phyloP scores from a whole-genome alignment of 2,329 filamentous ascomycete species.

The Penicillium sp. region DNA sequence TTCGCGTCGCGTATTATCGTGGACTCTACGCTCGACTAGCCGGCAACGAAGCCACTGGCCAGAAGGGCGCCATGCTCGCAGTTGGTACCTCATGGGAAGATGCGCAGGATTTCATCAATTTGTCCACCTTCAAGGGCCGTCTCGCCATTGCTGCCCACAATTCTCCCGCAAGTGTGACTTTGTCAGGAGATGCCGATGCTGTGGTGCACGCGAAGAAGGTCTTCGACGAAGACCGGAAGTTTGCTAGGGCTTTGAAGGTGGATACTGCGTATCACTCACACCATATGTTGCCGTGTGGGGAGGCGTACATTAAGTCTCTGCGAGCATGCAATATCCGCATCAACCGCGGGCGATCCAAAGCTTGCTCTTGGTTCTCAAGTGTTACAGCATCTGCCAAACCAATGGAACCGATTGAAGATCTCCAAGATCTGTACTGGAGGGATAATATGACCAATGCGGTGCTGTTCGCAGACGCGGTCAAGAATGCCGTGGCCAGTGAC shows the following conservation, averaged over 20 bases:
- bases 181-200: slow-evolving; percentile 35
- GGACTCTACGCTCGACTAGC: slow-evolving; percentile 5
- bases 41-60: background rate
- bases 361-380: no score
- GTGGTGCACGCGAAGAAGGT: slow-evolving; percentile 22
- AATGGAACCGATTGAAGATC: background rate
- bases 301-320: background rate
- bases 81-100: slow-evolving; percentile 18
- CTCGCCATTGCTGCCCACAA: slow-evolving; percentile 46
- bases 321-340: background rate
- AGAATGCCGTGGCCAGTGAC: background rate
- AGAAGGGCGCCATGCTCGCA: slow-evolving; percentile 28
- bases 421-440: background rate
- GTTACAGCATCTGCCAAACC: background rate
- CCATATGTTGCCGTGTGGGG: background rate
- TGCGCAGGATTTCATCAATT: slow-evolving; percentile 6
- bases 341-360: no score
- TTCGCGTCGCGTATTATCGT: slow-evolving; percentile 18
- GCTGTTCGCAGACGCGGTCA: background rate
- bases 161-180: slow-evolving; percentile 37
- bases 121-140: background rate
- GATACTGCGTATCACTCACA: background rate
- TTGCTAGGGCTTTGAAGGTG: background rate
- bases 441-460: background rate
- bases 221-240: slow-evolving; percentile 20